phyloP scores from a whole-genome alignment of 441 rosid genomes.

The Adansonia grandidieri region DNA sequence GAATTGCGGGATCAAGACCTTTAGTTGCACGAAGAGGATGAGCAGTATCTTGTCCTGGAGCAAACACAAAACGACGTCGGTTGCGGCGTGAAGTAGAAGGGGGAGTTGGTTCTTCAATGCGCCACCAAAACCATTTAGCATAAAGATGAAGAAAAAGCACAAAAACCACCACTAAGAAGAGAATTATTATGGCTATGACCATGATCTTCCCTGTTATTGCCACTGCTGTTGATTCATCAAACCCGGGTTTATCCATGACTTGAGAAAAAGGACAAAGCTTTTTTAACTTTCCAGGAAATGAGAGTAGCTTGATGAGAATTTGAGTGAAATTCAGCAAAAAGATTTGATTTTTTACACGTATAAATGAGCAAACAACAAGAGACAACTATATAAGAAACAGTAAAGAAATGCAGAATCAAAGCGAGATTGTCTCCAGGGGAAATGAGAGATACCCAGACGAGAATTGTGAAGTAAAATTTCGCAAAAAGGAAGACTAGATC shows the following conservation, averaged over 20 bases:
- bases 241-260: conserved; percentile 38
- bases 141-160: conserved; percentile 66
- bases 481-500: background rate
- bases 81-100: conserved; percentile 35
- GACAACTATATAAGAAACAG: background rate
- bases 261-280: background rate
- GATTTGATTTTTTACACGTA: background rate
- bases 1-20: conserved; percentile 56
- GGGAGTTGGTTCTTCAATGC: conserved; percentile 49
- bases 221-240: conserved; percentile 44
- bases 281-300: background rate
- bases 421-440: background rate
- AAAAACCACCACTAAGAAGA: conserved; percentile 53
- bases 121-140: conserved; percentile 81
- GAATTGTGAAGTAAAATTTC: background rate
- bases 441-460: conserved; percentile 5
- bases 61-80: conserved; percentile 60
- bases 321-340: background rate
- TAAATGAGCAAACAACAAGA: background rate
- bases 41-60: conserved; percentile 52
- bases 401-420: background rate
- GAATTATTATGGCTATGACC: conserved; percentile 54
- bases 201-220: conserved; percentile 63
- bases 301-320: conserved; percentile 24
- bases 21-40: conserved; percentile 30